Percentiles rank a stretch among this genome's conserved stretches.
phyloP scores from a whole-genome alignment of 441 rosid species.

The Metrosideros polymorpha region DNA sequence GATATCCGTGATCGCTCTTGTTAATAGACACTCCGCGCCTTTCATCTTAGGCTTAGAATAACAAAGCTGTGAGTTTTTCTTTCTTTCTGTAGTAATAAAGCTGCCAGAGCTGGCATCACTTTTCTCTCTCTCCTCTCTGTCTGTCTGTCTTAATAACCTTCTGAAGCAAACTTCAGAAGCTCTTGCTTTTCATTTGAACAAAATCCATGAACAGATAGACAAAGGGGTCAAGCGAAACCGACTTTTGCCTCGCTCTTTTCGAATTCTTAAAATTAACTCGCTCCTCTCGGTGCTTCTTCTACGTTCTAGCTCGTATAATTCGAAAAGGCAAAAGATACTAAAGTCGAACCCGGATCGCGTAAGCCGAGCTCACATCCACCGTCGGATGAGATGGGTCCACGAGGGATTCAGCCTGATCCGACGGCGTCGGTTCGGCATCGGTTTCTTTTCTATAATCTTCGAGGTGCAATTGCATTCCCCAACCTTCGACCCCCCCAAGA shows the following conservation, averaged over 20 bases:
- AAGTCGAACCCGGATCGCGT: background rate
- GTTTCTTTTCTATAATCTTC: too few relatives aligned
- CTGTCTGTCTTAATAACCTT: background rate
- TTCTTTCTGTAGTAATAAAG: background rate
- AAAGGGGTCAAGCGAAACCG: background rate
- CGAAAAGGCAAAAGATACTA: background rate
- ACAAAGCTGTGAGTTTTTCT: background rate
- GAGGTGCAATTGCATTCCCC: too few relatives aligned
- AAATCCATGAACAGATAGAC: background rate
- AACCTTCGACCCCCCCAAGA: too few relatives aligned
- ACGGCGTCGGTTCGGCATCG: too few relatives aligned
- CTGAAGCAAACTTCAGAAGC: background rate
- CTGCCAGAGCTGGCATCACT: background rate
- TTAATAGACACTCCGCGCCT: background rate
- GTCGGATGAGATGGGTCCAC: background rate
- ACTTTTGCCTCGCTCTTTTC: background rate
- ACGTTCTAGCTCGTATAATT: background rate
- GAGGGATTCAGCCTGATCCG: background rate
- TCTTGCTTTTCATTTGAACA: background rate
- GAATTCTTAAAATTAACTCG: background rate
- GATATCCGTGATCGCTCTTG: background rate
- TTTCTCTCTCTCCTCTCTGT: too few relatives aligned
- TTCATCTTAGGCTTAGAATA: background rate
- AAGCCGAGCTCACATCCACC: background rate
- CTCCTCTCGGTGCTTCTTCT: background rate